These are phyloP conservation scores for Discostella stelligeroides DNA, from an alignment of 108 stramenopile species.

Conservation along the genomic window DNA sequence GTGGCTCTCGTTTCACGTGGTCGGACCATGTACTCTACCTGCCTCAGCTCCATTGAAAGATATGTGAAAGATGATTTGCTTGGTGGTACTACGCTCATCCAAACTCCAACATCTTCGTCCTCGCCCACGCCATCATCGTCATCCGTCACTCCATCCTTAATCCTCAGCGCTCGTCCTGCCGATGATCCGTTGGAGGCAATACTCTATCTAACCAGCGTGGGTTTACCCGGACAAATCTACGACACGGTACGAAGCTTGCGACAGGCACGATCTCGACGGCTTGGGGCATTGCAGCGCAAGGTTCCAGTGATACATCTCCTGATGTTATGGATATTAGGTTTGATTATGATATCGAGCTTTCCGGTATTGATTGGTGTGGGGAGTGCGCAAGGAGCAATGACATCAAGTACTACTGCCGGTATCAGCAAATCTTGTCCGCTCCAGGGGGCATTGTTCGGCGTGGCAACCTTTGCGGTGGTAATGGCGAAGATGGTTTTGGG, in stretches of 20 bases:
- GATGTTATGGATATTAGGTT: conserved; percentile 72
- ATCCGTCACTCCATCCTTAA: conserved; percentile 58
- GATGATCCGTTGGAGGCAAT: conserved; percentile 88
- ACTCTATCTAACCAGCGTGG: conserved; percentile 86
- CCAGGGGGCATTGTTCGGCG: conserved; percentile 47
- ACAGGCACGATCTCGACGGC: conserved; percentile 71
- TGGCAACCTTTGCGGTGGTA: conserved; percentile 64
- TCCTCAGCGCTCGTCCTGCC: conserved; percentile 69
- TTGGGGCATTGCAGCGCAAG: conserved; percentile 87
- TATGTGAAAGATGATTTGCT: conserved; percentile 77
- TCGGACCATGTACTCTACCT: conserved; percentile 75
- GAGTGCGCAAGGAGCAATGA: too few relatives aligned
- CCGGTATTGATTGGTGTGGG: conserved; percentile 79
- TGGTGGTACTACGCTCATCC: conserved; percentile 34
- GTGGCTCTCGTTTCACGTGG: too few relatives aligned
- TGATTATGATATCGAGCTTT: conserved; percentile 66
- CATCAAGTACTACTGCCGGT: too few relatives aligned
- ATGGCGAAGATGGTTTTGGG: conserved; percentile 69
- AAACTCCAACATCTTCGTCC: too few relatives aligned
- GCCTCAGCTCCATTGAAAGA: conserved; percentile 62
- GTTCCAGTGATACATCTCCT: conserved; percentile 68
- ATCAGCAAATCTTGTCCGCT: too few relatives aligned
- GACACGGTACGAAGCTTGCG: conserved; percentile 81
- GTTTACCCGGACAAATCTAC: conserved; percentile 78
- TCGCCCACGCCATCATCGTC: background rate